phyloP scores from a whole-genome alignment of 2,329 filamentous ascomycete species.

The Aaosphaeria pasadenensis region DNA sequence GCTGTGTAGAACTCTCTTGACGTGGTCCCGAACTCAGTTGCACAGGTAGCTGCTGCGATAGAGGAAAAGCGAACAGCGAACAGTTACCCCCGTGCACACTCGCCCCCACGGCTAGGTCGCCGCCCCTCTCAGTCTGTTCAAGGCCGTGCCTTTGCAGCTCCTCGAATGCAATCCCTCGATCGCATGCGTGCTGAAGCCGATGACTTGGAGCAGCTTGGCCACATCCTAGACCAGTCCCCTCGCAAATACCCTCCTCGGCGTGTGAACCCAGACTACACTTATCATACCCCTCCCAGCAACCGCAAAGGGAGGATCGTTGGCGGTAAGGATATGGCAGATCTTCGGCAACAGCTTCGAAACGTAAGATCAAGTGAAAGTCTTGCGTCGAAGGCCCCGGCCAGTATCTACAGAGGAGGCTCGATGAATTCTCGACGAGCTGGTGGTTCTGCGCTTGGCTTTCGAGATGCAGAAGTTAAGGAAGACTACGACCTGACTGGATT shows the following conservation, averaged over 20 bases:
- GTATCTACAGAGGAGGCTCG: slow-evolving; percentile 18
- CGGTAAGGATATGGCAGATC: slow-evolving; percentile 26
- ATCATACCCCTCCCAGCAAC: slow-evolving; percentile 33
- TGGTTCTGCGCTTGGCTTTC: slow-evolving; percentile 29
- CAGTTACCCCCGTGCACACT: slow-evolving; percentile 15
- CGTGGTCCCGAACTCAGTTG: slow-evolving; percentile 54
- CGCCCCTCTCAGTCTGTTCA: slow-evolving; percentile 42
- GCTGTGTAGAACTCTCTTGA: slow-evolving; percentile 51
- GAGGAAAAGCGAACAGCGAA: slow-evolving; percentile 47
- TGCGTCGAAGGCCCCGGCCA: slow-evolving; percentile 13
- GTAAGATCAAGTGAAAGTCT: slow-evolving; percentile 32
- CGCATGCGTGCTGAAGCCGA: slow-evolving; percentile 41
- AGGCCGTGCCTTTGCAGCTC: slow-evolving; percentile 53
- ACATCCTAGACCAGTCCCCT: slow-evolving; percentile 43
- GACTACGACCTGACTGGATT: slow-evolving; percentile 32
- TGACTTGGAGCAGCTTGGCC: slow-evolving; percentile 41
- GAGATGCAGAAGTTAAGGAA: slow-evolving; percentile 36
- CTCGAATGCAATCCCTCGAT: slow-evolving; percentile 50
- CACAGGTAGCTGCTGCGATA: slow-evolving; percentile 54
- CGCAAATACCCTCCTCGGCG: slow-evolving; percentile 37
- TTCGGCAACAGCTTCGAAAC: slow-evolving; percentile 25
- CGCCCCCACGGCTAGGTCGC: slow-evolving; percentile 26
- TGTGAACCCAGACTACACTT: slow-evolving; percentile 26
- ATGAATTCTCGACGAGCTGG: slow-evolving; percentile 18
- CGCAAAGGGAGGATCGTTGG: slow-evolving; percentile 29